These are phyloP conservation scores for Debaryomycetaceae sp. DNA, from an alignment of 1,139 yeast genomes.

Conservation along the genomic window DNA sequence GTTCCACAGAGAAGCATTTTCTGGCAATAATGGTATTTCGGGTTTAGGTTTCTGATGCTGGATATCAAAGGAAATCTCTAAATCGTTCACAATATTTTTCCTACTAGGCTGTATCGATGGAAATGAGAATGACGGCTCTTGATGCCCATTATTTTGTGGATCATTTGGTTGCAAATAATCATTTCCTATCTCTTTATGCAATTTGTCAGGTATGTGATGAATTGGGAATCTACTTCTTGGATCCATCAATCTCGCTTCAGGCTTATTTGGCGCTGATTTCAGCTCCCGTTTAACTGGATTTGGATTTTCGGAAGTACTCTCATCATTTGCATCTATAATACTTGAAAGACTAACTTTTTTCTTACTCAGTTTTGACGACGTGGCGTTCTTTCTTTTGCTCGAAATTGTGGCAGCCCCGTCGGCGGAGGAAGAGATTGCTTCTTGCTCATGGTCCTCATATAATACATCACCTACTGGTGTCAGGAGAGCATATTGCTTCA, in stretches of 20 bases:
- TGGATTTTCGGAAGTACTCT: background rate
- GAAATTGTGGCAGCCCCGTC: background rate
- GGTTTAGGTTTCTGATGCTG: constrained; percentile 37
- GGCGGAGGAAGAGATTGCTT: constrained; percentile 1
- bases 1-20: constrained; percentile 27
- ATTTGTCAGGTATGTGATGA: constrained; percentile 35
- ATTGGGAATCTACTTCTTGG: constrained; percentile 26
- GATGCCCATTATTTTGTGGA: constrained; percentile 1
- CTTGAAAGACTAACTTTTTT: constrained; percentile 7
- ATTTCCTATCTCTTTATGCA: constrained; percentile 19
- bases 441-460: constrained; percentile 4
- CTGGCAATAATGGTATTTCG: constrained; percentile 23
- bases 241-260: constrained; percentile 4
- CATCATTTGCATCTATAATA: constrained; percentile 2
- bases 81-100: constrained; percentile 36
- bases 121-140: constrained; percentile 9
- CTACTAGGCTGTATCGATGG: constrained; percentile 37
- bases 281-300: background rate
- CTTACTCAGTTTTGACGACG: constrained; percentile 6
- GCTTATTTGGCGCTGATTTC: constrained; percentile 2
- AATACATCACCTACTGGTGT: constrained; percentile 38
- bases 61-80: constrained; percentile 36
- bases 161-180: constrained; percentile 13
- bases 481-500: constrained; percentile 38
- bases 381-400: constrained; percentile 5